Percentiles rank a stretch among this genome's conserved stretches.
Conservation (phyloP, 1,139 yeast genomes). For the Wickerhamomyces sp. region DNA sequence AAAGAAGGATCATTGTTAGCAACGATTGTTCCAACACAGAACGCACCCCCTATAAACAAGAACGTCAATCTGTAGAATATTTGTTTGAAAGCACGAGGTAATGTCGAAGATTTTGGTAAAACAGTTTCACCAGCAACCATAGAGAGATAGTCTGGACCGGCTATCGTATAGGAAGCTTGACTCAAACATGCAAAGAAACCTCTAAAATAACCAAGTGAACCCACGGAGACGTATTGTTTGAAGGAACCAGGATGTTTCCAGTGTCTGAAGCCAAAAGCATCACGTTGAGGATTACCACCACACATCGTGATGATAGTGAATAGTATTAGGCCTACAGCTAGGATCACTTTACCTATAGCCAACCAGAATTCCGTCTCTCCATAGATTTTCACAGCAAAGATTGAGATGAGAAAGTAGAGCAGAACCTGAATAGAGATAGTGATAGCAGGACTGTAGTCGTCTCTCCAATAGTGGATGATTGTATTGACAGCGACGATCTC, state of each 20-base stretch:
- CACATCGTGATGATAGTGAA: slow-evolving; percentile 78
- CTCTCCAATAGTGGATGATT: slow-evolving; percentile 74
- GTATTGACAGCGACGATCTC: slow-evolving; percentile 79
- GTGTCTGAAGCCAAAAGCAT: slow-evolving; percentile 62
- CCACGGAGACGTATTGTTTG: slow-evolving; percentile 49
- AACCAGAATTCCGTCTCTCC: slow-evolving; percentile 85
- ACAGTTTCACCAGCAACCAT: slow-evolving; percentile 82
- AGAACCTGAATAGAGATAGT: slow-evolving; percentile 59
- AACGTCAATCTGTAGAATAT: slow-evolving; percentile 68
- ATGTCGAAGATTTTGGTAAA: slow-evolving; percentile 62
- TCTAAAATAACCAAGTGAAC: slow-evolving; percentile 60
- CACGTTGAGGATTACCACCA: slow-evolving; percentile 72
- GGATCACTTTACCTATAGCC: slow-evolving; percentile 63
- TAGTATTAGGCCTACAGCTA: slow-evolving; percentile 65
- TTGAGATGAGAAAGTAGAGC: slow-evolving; percentile 56
- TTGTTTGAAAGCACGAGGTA: slow-evolving; percentile 75
- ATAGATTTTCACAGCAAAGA: slow-evolving; percentile 66
- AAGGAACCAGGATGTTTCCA: slow-evolving; percentile 56
- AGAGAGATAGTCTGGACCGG: slow-evolving; percentile 81
- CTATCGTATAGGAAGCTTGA: slow-evolving; percentile 63
- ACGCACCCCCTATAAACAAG: slow-evolving; percentile 60
- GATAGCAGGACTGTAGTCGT: slow-evolving; percentile 65
- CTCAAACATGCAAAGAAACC: slow-evolving; percentile 64
- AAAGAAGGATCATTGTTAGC: slow-evolving; percentile 45
- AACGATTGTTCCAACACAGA: slow-evolving; percentile 56